Evolutionary conservation across 306 rosid genomes (phyloP), one percentile per base, ranked within the genome.

Genomic region (Arachis stenosperma): DNA sequence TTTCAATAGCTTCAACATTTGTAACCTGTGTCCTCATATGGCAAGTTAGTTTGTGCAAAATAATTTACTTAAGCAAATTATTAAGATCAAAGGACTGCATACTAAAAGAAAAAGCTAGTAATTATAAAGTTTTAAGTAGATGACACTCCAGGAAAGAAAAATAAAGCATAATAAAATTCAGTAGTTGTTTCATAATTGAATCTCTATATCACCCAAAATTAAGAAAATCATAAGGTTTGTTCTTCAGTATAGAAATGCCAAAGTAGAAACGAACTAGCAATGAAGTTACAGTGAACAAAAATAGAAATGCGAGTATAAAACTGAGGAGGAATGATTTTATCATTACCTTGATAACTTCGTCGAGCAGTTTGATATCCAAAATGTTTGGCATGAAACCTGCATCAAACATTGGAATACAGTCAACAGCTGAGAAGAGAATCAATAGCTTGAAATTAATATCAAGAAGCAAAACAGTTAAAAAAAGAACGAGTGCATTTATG

Each of bases 261-360:
- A 71, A 78, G 36, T 50, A 14, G 71, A 69, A 50, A 43, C 46
- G 62, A 60, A 52, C 56, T 70, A 14, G 30, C 57, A 76, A 73
- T 36, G 14, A 51, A 42, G 41, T 50, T 61, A 29, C 8, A 8
- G 4, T 68, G 59, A 69, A 62, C 52, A 57, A 43, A 62, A 65
- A 53, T 65, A 61, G 61, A 73, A 43, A 64, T 8, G 7, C 33
- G 52, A 30, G 58, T 8, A 50, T 36, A 61, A 37, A 84, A 67
- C 27, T 55, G 14, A 54, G 50, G 69, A 62, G 43, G 69, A 71
- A 50, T 30, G 44, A 10, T 78, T 53, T 62, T 58, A 2, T 40
- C 10, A 7, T 50, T 88, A 93, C 98, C 98, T 93, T 93, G 81
- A 93, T 82, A 64, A 93, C 94, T 82, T 93, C 98, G 66, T 93